Base-by-base conservation (phyloP, 164 flowering plant species). In the Nymphaea thermarum region DNA sequence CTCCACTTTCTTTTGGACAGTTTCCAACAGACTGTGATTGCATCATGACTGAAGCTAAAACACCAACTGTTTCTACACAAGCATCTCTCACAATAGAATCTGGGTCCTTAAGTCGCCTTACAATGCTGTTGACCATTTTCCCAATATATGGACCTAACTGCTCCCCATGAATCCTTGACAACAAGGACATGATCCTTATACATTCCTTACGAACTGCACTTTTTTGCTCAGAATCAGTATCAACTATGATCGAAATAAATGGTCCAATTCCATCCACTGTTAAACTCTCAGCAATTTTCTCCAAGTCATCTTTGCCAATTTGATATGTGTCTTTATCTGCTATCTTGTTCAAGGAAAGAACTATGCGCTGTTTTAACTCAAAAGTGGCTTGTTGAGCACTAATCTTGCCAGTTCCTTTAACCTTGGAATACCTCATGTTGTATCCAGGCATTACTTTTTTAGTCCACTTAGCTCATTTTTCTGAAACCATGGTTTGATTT, bases 31-130 rank as follows among this genome's bases (percentile, higher is more conserved):
- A 25, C 11, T 45, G 7, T 45, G 53, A 45, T 0, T 61, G 63
- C 41, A 61, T 16, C 74, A 90, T 62, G 66, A 79, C 82, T 5
- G 84, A 84, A 65, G 97, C 87, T 82, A 93, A 75, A 64, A 84
- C 77, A 6, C 94, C 94, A 44, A 84, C 75, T 5, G 92, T 85
- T 64, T 93, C 91, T 47, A 84, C 80, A 76, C 97, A 93, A 4
- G 91, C 89, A 79, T 89, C 96, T 77, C 93, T 85, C 53, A 93
- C 95, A 67, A 79, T 80, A 4, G 97, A 79, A 68, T 91, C 97
- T 3, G 87, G 78, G 71, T 93, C 98, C 79, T 85, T 91, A 62
- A 93, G 86, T 68, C 97, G 79, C 73, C 84, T 91, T 42, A 89
- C 89, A 72, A 93, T 81, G 76, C 86, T 80, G 47, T 77, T 72